Percentiles rank a stretch among this genome's conserved stretches.
Conservation (phyloP, 306 rosid genomes). For the Trichosanthes truncata region DNA sequence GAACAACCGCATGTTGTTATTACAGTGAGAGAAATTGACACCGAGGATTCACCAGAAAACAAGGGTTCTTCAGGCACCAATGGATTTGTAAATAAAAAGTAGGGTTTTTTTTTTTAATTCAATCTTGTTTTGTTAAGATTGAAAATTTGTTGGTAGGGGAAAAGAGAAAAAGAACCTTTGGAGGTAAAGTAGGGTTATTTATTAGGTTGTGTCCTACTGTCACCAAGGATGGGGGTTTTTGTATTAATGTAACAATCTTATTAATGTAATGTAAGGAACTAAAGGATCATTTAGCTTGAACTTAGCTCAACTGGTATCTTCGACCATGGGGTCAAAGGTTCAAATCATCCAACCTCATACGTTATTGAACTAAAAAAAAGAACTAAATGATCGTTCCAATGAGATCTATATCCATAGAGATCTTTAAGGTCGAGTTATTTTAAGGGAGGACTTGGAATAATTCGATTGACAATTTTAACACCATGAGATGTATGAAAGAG, state of each 20-base stretch:
- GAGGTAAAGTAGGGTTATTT: background rate
- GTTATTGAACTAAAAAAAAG: too few relatives aligned
- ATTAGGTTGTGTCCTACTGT: background rate
- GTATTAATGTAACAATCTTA: background rate
- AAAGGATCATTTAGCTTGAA: background rate
- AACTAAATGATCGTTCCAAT: too few relatives aligned
- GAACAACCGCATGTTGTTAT: slow-evolving; percentile 29
- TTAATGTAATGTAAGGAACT: background rate
- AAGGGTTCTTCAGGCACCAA: background rate
- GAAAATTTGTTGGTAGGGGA: background rate
- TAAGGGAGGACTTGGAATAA: too few relatives aligned
- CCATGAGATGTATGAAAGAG: too few relatives aligned
- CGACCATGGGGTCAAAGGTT: background rate
- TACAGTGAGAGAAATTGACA: slow-evolving; percentile 20
- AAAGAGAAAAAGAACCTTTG: background rate
- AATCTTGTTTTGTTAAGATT: background rate
- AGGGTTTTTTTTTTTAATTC: background rate
- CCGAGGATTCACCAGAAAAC: slow-evolving; percentile 16
- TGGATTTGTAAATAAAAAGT: background rate
- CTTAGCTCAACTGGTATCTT: too few relatives aligned
- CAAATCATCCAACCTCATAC: too few relatives aligned
- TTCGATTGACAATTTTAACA: too few relatives aligned
- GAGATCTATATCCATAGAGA: too few relatives aligned
- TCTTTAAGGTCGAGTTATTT: too few relatives aligned
- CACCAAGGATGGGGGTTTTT: background rate